Evolutionary conservation across 202 grass and related monocot species (phyloP).

Genomic region (Miscanthus sacchariflorus): DNA sequence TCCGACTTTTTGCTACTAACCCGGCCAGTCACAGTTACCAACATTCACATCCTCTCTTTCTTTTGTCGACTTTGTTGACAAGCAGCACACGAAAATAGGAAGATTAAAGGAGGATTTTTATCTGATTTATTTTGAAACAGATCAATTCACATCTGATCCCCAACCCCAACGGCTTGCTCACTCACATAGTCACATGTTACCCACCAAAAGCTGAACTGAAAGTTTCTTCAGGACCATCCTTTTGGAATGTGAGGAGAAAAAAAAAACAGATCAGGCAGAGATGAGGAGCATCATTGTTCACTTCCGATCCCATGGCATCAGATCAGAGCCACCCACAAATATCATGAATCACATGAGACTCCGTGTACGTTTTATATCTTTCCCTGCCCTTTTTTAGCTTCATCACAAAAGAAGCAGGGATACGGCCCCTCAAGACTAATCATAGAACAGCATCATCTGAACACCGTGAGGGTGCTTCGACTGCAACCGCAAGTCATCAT

Average conservation of each 20-base stretch:
- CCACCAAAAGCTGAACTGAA: conserved; percentile 49
- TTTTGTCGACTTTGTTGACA: not conserved
- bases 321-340: conserved; percentile 16
- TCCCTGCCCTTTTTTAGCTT: conserved; percentile 26
- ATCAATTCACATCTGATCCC: conserved; percentile 22
- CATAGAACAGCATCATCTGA: conserved; percentile 34
- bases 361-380: not conserved
- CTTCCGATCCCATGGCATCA: conserved; percentile 30
- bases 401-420: conserved; percentile 25
- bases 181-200: conserved; percentile 61
- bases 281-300: conserved; percentile 50
- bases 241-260: not conserved
- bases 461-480: not conserved
- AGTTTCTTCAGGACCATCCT: conserved; percentile 45
- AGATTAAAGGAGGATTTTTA: not conserved
- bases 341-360: conserved; percentile 44
- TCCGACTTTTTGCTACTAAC: not conserved
- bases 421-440: conserved; percentile 31
- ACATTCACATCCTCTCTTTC: not conserved
- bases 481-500: conserved; percentile 12
- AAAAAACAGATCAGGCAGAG: conserved; percentile 27
- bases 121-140: conserved; percentile 25
- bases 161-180: not conserved
- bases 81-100: not conserved
- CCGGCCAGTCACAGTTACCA: not conserved